phyloP scores from a whole-genome alignment of 306 rosid species.

The Mimosa bimucronata region DNA sequence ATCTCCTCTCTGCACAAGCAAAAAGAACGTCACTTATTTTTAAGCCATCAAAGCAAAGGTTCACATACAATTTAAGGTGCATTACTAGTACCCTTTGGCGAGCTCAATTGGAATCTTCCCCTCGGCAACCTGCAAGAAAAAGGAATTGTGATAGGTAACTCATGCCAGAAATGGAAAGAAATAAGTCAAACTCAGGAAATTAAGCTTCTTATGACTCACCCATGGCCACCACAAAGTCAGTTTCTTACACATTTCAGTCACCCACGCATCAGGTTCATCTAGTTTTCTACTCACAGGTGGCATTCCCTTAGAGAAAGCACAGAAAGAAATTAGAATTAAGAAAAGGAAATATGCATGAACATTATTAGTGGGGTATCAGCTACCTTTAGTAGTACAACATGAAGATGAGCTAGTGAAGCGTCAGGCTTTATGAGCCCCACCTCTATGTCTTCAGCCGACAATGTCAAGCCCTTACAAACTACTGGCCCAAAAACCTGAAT shows the following conservation, averaged over 20 bases:
- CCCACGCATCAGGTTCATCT: slow-evolving; percentile 77
- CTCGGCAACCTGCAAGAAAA: slow-evolving; percentile 74
- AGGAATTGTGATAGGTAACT: background rate
- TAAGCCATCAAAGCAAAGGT: slow-evolving; percentile 1
- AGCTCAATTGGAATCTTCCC: slow-evolving; percentile 79
- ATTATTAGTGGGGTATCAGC: background rate
- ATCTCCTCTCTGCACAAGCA: slow-evolving; percentile 80
- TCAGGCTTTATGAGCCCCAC: slow-evolving; percentile 67
- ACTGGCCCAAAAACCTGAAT: slow-evolving; percentile 74
- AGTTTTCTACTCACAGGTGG: slow-evolving; percentile 69
- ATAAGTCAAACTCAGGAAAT: slow-evolving; percentile 15
- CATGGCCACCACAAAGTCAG: slow-evolving; percentile 88
- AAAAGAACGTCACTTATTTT: slow-evolving; percentile 26
- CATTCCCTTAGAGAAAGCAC: slow-evolving; percentile 59
- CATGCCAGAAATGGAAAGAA: slow-evolving; percentile 23
- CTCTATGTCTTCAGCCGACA: slow-evolving; percentile 79
- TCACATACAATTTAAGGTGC: slow-evolving; percentile 8
- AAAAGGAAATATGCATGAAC: background rate
- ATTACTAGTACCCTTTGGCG: slow-evolving; percentile 68
- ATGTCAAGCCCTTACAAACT: slow-evolving; percentile 55
- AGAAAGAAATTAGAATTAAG: slow-evolving; percentile 13
- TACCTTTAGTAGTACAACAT: slow-evolving; percentile 79
- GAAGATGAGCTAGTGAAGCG: slow-evolving; percentile 68
- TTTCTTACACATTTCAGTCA: slow-evolving; percentile 76
- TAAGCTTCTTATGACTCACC: slow-evolving; percentile 53